Conservation (phyloP, 2,329 filamentous ascomycete genomes). For the Pseudogymnoascus sp. region DNA sequence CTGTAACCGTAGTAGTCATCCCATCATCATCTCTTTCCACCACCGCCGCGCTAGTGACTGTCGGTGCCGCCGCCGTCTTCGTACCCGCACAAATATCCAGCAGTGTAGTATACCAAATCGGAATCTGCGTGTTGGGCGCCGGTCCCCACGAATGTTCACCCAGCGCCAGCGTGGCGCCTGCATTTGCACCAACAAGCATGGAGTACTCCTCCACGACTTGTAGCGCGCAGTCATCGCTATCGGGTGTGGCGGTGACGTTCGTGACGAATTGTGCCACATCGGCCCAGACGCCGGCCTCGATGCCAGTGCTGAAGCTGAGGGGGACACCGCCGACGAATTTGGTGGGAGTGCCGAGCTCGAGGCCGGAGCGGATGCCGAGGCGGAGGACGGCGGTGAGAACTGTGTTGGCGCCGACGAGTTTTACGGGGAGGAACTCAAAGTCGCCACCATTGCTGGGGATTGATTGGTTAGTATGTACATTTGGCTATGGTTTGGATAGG, state of each 20-base stretch:
- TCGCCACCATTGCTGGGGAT: conserved; percentile 39
- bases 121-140: conserved; percentile 35
- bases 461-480: neutral
- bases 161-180: conserved; percentile 43
- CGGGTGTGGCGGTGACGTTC: conserved; percentile 37
- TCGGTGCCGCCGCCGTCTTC: conserved; percentile 20
- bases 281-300: conserved; percentile 41
- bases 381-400: conserved; percentile 40
- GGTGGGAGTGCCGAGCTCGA: conserved; percentile 29
- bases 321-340: conserved; percentile 17
- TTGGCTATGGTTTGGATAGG: neutral
- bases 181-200: conserved; percentile 44
- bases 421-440: conserved; percentile 51
- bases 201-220: conserved; percentile 41
- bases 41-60: conserved; percentile 16
- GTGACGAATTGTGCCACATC: conserved; percentile 47
- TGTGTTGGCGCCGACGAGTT: conserved; percentile 36
- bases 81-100: conserved; percentile 34
- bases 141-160: conserved; percentile 42
- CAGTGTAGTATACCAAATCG: conserved; percentile 46
- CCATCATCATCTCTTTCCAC: conserved; percentile 22
- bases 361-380: conserved; percentile 38
- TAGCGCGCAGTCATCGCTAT: conserved; percentile 35
- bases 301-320: conserved; percentile 15
- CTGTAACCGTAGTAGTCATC: conserved; percentile 34